Evolutionary conservation across 305 asterid species (phyloP).

Genomic region (Striga hermonthica): DNA sequence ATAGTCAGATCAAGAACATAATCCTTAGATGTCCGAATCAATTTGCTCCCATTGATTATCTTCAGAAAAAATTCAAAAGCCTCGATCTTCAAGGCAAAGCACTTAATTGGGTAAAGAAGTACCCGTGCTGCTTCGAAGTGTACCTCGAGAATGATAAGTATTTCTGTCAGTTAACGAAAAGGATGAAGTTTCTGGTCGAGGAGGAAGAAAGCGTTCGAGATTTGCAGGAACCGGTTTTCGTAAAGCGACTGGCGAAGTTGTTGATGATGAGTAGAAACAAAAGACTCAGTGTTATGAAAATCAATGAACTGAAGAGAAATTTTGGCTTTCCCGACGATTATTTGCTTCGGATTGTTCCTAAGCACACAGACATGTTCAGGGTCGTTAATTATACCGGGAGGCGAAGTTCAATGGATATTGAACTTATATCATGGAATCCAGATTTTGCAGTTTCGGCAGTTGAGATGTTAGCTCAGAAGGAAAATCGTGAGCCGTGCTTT

Average conservation of each 20-base stretch:
- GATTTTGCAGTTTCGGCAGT: slow-evolving; percentile 59
- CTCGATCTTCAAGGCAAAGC: slow-evolving; percentile 87
- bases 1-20: slow-evolving; percentile 84
- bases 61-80: slow-evolving; percentile 78
- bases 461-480: slow-evolving; percentile 50
- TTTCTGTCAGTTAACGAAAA: slow-evolving; percentile 60
- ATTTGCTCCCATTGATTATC: slow-evolving; percentile 50
- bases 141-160: slow-evolving; percentile 52
- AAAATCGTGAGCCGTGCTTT: slow-evolving; percentile 55
- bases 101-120: slow-evolving; percentile 81
- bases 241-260: slow-evolving; percentile 67
- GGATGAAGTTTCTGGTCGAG: slow-evolving; percentile 67
- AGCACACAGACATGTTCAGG: slow-evolving; percentile 66
- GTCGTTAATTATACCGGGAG: slow-evolving; percentile 64
- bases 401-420: slow-evolving; percentile 79
- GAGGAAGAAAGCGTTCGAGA: slow-evolving; percentile 83
- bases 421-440: slow-evolving; percentile 65
- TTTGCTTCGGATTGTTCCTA: slow-evolving; percentile 70
- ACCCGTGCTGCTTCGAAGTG: slow-evolving; percentile 87
- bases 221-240: slow-evolving; percentile 57
- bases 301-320: slow-evolving; percentile 65
- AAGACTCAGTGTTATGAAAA: slow-evolving; percentile 62
- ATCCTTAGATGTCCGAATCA: slow-evolving; percentile 63
- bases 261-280: slow-evolving; percentile 76
- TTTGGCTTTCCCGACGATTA: slow-evolving; percentile 92